These are phyloP conservation scores for Closterium sp. DNA, from an alignment of 139 green algal genomes.

Conservation along the genomic window DNA sequence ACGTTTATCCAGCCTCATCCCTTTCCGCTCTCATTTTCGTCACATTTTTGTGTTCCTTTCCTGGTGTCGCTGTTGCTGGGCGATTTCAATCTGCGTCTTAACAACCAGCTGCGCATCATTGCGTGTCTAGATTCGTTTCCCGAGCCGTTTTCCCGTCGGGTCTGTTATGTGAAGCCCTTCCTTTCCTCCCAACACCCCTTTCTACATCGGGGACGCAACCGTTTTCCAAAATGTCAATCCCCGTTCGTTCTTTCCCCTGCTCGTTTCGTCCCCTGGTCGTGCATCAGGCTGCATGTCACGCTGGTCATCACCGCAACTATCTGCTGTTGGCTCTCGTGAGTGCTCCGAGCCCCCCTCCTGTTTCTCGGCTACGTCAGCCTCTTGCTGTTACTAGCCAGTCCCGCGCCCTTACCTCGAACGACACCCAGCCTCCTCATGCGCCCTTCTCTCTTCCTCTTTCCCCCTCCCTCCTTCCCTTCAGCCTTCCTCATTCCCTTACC, in stretches of 20 bases:
- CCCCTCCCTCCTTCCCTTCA: background rate
- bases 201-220: too few relatives aligned
- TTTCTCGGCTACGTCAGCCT: background rate
- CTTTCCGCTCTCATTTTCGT: background rate
- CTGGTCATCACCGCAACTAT: background rate
- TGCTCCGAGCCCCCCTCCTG: too few relatives aligned
- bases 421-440: background rate
- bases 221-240: too few relatives aligned
- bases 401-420: too few relatives aligned
- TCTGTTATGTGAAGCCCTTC: background rate
- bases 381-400: background rate
- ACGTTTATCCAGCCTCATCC: background rate
- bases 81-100: background rate
- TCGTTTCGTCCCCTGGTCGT: background rate
- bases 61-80: background rate
- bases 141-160: background rate
- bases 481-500: background rate
- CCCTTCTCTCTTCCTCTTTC: background rate
- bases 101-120: background rate
- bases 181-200: too few relatives aligned
- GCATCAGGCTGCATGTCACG: background rate
- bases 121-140: background rate
- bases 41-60: background rate
- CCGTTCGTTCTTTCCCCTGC: background rate
- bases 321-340: background rate